Conservation (phyloP, 441 rosid genomes). For the Croton laevigatus region DNA sequence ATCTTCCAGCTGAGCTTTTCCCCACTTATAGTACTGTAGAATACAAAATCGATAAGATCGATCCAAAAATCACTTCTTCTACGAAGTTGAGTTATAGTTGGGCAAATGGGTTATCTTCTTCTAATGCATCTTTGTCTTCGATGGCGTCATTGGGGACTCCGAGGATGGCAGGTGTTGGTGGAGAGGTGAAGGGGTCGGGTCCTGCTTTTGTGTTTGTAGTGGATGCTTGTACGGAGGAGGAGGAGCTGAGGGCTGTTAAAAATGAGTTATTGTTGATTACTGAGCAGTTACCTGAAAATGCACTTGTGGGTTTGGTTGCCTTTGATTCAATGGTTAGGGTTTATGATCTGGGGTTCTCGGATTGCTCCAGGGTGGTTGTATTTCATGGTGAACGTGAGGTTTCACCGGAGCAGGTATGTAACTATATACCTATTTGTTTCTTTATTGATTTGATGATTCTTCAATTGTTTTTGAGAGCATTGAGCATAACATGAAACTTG, state of each 20-base stretch:
- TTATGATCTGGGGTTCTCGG: constrained; percentile 69
- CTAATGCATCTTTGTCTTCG: constrained; percentile 47
- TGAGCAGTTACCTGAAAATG: constrained; percentile 76
- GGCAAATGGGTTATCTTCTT: constrained; percentile 36
- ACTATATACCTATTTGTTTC: neutral
- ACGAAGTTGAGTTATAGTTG: constrained; percentile 22
- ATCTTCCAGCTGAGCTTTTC: constrained; percentile 92
- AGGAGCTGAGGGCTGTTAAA: constrained; percentile 66
- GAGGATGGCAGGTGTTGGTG: constrained; percentile 18
- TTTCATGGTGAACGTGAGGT: constrained; percentile 74
- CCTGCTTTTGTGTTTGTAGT: constrained; percentile 88
- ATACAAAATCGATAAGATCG: constrained; percentile 34
- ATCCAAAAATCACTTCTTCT: constrained; percentile 13
- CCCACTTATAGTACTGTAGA: constrained; percentile 91
- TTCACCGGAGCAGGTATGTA: constrained; percentile 62
- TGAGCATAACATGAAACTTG: neutral
- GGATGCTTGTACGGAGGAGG: constrained; percentile 64
- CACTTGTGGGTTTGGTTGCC: constrained; percentile 62
- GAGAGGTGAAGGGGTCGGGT: constrained; percentile 32
- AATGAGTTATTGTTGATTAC: constrained; percentile 64
- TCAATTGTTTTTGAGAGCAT: neutral
- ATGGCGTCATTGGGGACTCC: constrained; percentile 32
- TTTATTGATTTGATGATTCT: neutral
- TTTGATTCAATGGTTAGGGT: constrained; percentile 86
- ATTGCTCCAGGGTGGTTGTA: constrained; percentile 63